A percentile compares a stretch with the other conserved stretches of the same genome.
Conservation (phyloP, 805 yeast genomes). For the Alloascoidea africana region DNA sequence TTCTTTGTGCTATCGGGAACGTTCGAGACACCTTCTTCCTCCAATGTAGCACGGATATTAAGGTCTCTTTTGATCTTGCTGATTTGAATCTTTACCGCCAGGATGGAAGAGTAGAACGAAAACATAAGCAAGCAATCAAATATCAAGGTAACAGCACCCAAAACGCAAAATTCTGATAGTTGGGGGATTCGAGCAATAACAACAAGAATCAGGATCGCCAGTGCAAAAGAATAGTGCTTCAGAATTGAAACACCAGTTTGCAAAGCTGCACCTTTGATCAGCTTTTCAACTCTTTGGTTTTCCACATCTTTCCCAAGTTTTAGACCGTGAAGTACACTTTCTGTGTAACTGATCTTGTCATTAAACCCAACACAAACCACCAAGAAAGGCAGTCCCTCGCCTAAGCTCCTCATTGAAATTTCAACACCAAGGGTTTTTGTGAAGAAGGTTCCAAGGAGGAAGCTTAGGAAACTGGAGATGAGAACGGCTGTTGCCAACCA, state of each 20-base stretch:
- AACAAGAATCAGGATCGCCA: conserved; percentile 43
- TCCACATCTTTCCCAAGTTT: not conserved
- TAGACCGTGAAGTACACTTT: conserved; percentile 19
- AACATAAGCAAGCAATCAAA: conserved; percentile 60
- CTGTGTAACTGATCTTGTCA: conserved; percentile 61
- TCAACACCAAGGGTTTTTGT: conserved; percentile 39
- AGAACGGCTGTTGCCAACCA: conserved; percentile 78
- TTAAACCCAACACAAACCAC: conserved; percentile 89
- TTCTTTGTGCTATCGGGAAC: not conserved
- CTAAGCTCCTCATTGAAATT: conserved; percentile 57
- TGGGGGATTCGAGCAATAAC: conserved; percentile 53
- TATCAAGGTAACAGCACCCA: conserved; percentile 53
- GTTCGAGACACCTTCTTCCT: conserved; percentile 84
- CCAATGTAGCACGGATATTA: conserved; percentile 60
- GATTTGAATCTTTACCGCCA: conserved; percentile 82
- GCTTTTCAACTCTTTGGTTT: conserved; percentile 21
- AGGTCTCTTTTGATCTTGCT: conserved; percentile 72
- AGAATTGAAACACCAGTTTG: conserved; percentile 35
- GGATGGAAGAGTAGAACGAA: conserved; percentile 72
- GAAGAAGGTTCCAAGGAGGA: conserved; percentile 60
- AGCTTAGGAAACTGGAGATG: conserved; percentile 68
- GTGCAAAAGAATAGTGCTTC: conserved; percentile 64
- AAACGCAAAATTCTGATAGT: conserved; percentile 63
- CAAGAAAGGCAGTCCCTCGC: conserved; percentile 88
- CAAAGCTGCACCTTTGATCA: conserved; percentile 19